Evolutionary conservation across 2,329 filamentous ascomycete species (phyloP).

Genomic region (Hypomyces perniciosus): DNA sequence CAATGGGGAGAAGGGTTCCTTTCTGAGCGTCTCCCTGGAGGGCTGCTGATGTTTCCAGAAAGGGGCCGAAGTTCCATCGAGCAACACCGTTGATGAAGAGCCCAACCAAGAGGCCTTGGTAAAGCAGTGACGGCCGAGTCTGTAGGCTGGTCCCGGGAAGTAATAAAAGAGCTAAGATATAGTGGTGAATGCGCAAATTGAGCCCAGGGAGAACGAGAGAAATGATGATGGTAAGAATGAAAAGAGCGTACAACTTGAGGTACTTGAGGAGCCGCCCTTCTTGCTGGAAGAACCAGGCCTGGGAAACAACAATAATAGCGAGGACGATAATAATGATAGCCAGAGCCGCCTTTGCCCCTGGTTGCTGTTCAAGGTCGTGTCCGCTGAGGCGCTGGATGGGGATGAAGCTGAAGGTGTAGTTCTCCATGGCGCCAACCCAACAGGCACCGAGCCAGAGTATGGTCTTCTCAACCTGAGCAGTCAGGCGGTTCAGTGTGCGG

Average conservation of each 20-base stretch:
- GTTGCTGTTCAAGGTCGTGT: constrained; percentile 82
- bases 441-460: constrained; percentile 83
- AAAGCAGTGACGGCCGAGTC: constrained; percentile 75
- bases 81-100: constrained; percentile 92
- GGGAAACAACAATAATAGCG: constrained; percentile 60
- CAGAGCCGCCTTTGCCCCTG: constrained; percentile 78
- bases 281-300: constrained; percentile 80
- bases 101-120: constrained; percentile 83
- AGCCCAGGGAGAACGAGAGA: constrained; percentile 69
- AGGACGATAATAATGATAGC: constrained; percentile 70
- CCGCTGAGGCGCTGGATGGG: constrained; percentile 88
- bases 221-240: constrained; percentile 61
- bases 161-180: constrained; percentile 80
- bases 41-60: constrained; percentile 74
- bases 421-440: constrained; percentile 88
- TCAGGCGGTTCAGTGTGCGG: constrained; percentile 64
- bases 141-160: constrained; percentile 86
- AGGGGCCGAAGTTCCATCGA: constrained; percentile 85
- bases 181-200: constrained; percentile 87
- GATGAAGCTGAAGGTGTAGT: constrained; percentile 92
- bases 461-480: constrained; percentile 83
- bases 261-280: constrained; percentile 76
- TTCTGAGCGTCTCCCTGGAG: constrained; percentile 63
- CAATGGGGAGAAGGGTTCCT: constrained; percentile 54
- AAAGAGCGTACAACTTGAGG: constrained; percentile 68